phyloP scores from a whole-genome alignment of 116 monocot species.

The Iris pallida region DNA sequence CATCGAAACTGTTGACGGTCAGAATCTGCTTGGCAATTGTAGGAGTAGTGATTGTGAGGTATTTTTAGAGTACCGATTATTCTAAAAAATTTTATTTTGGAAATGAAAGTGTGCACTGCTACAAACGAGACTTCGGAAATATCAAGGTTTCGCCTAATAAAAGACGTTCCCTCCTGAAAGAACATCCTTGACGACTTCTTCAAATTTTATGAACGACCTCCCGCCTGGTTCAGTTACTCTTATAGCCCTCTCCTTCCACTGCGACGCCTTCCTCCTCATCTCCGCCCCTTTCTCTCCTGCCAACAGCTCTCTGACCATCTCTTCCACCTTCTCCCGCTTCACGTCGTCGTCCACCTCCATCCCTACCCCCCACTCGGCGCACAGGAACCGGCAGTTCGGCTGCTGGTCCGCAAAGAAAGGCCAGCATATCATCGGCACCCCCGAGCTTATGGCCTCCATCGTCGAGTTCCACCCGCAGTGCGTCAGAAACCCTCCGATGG shows the following conservation, averaged over 20 bases:
- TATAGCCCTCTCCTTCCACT: constrained; percentile 5
- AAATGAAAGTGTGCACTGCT: too few species aligned
- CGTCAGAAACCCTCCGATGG: constrained; percentile 69
- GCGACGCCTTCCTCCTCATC: not conserved
- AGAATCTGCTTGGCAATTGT: too few species aligned
- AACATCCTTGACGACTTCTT: constrained; percentile 8
- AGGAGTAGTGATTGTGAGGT: too few species aligned
- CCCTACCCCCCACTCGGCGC: constrained; percentile 12
- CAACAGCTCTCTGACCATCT: constrained; percentile 12
- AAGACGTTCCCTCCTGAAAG: not conserved
- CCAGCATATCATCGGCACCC: constrained; percentile 8
- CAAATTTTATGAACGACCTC: not conserved
- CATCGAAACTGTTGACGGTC: too few species aligned
- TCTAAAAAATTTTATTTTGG: too few species aligned
- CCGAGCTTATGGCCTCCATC: constrained; percentile 47
- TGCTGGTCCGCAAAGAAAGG: constrained; percentile 10
- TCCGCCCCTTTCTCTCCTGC: constrained; percentile 8
- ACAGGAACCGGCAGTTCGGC: constrained; percentile 4
- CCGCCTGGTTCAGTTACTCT: not conserved
- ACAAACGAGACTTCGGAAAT: too few species aligned
- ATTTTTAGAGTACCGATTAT: too few species aligned
- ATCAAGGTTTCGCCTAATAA: not conserved
- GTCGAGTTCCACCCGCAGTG: constrained; percentile 98
- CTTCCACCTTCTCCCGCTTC: constrained; percentile 8
- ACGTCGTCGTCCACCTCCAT: constrained; percentile 11